A percentile compares a stretch with the other conserved stretches of the same genome.
These are phyloP conservation scores for Grigorovia yakushimaensis DNA, from an alignment of 805 yeast species.

Conservation along the genomic window DNA sequence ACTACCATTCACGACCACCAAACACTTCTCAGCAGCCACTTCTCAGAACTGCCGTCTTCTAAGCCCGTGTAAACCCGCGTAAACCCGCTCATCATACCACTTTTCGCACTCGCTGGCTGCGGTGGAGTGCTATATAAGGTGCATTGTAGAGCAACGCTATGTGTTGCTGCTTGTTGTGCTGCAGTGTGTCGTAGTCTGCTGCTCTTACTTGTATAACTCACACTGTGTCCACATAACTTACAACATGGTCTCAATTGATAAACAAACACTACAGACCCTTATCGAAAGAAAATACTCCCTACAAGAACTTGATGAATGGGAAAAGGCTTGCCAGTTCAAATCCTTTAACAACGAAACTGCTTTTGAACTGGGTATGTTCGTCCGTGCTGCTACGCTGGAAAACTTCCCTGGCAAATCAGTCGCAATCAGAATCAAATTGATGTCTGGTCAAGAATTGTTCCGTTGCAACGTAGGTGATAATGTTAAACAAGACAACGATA, in stretches of 20 bases:
- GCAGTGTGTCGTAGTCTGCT: no score
- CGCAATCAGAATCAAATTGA: conserved; percentile 39
- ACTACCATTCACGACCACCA: no score
- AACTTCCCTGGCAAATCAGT: conserved; percentile 29
- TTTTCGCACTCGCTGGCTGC: no score
- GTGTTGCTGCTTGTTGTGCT: no score
- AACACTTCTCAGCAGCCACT: no score
- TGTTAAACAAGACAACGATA: conserved; percentile 40
- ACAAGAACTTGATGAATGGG: conserved; percentile 10
- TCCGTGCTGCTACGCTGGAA: conserved; percentile 29
- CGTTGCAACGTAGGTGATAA: conserved; percentile 30
- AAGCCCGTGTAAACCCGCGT: background rate
- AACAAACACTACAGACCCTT: conserved; percentile 2
- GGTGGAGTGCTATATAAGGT: no score
- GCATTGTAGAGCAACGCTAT: background rate
- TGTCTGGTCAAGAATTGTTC: conserved; percentile 39
- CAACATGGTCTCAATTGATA: conserved; percentile 2
- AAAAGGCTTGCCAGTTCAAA: conserved; percentile 6
- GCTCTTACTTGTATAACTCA: no score
- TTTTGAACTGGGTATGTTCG: conserved; percentile 37
- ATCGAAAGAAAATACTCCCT: conserved; percentile 5
- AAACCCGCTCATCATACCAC: background rate
- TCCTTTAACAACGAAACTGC: conserved; percentile 31
- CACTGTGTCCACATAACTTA: no score
- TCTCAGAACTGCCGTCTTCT: no score